phyloP scores from a whole-genome alignment of 1,284 basidiomycete genomes.

The Pseudozyma tsukubaensis region DNA sequence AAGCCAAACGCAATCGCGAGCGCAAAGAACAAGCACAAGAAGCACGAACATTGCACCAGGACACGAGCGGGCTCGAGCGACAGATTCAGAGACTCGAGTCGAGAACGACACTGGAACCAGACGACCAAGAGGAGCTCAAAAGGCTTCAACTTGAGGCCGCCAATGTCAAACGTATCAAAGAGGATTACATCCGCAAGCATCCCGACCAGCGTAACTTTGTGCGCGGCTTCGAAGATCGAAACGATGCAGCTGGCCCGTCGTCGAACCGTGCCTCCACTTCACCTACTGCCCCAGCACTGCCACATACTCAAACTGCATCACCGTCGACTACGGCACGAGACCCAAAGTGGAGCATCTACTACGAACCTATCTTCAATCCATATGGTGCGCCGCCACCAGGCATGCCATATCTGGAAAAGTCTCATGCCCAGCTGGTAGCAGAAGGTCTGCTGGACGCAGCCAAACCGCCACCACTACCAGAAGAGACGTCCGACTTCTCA shows the following conservation, averaged over 20 bases:
- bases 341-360: conserved; percentile 80
- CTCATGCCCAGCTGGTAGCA: conserved; percentile 34
- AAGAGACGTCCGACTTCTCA: conserved; percentile 16
- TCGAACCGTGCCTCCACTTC: background rate
- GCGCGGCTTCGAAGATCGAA: conserved; percentile 70
- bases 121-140: conserved; percentile 45
- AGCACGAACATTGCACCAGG: conserved; percentile 32
- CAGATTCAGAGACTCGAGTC: conserved; percentile 51
- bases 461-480: conserved; percentile 38
- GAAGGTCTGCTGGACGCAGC: conserved; percentile 44
- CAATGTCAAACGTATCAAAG: conserved; percentile 53
- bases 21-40: conserved; percentile 61
- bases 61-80: conserved; percentile 43
- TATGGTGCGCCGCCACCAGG: conserved; percentile 95
- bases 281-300: background rate
- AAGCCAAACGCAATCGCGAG: conserved; percentile 63
- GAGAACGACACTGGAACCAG: conserved; percentile 19
- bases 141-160: conserved; percentile 45
- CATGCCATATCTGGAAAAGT: conserved; percentile 86
- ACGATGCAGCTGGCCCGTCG: background rate
- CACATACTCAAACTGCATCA: background rate
- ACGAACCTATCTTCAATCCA: conserved; percentile 91
- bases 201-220: conserved; percentile 86
- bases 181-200: conserved; percentile 79
- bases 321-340: conserved; percentile 4